Percentiles rank a stretch among this genome's conserved stretches.
Evolutionary conservation across 1,284 basidiomycete genomes (phyloP).

Genomic region (Schizophyllum commune): DNA sequence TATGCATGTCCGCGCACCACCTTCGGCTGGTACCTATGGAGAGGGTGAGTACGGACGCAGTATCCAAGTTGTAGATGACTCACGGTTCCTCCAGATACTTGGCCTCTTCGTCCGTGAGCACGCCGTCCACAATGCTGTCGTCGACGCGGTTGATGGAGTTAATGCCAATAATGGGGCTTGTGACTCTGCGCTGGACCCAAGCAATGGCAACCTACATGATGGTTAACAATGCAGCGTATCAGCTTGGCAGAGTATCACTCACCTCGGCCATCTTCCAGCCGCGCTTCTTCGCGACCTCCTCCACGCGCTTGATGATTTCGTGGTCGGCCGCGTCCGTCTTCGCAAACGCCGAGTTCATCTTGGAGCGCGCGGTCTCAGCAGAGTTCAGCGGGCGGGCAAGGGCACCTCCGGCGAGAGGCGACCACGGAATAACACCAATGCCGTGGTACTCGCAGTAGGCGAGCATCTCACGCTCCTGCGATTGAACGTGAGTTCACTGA

Average conservation of each 20-base stretch:
- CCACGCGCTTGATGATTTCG: conserved; percentile 20
- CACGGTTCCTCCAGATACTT: conserved; percentile 23
- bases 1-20: too few species aligned
- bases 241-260: too few species aligned
- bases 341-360: too few species aligned
- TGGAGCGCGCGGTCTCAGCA: neutral
- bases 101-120: conserved; percentile 19
- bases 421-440: conserved; percentile 37
- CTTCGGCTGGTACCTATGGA: too few species aligned
- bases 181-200: conserved; percentile 10
- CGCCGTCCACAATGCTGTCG: conserved; percentile 16
- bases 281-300: conserved; percentile 22
- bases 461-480: conserved; percentile 45
- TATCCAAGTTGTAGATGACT: neutral
- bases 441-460: conserved; percentile 38
- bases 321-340: too few species aligned
- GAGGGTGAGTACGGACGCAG: too few species aligned
- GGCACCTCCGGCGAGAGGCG: conserved; percentile 28
- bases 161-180: conserved; percentile 15
- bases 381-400: conserved; percentile 28
- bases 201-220: conserved; percentile 4
- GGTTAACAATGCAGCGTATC: too few species aligned
- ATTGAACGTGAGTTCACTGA: too few species aligned
- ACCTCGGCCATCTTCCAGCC: conserved; percentile 21
- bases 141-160: conserved; percentile 17